Base-by-base conservation (phyloP, 805 yeast genomes). In the Naumovozyma baii region DNA sequence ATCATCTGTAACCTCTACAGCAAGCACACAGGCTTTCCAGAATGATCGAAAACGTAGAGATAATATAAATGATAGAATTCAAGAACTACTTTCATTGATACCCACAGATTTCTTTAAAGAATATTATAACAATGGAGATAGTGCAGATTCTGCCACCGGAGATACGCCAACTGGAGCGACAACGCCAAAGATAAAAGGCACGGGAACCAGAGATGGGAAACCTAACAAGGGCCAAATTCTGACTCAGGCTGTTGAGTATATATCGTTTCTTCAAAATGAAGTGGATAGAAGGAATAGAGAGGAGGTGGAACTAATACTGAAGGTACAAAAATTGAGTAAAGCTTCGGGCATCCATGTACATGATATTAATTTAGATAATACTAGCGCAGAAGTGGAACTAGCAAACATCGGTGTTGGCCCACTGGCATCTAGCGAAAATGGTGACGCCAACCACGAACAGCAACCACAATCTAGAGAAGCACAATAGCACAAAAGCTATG, bases 361-460 rank as follows among this genome's bases (percentile, higher is more conserved):
- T 44, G 67, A 63, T 40, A 47, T 66, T 41, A 63, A 73, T 54
- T 59, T 76, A 49, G 57, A 73, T 53, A 65, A 79, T 48, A 84
- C 95, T 2, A 78, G 86, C 55, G 95, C 94, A 0, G 95, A 84
- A 54, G 61, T 70, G 18, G 85, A 83, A 2, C 63, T 85, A 41
- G 78, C 86, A 0, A 74, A 74, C 49, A 80, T 83, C 36, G 95
- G 95, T 1, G 92, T 83, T 5, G 94, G 94, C 2, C 88, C 90
- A 1, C 59, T 82, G 37, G 78, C 83, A 13, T 29, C 31, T 14
- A 29, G 31, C 14, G 15, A 13, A 8, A 8, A 9, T 29, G 13
- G 13, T n/a, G 31, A 29, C 15, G 28, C n/a, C n/a, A 22, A 22
- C 10, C 26, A 22, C 26, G 26, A 7, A 22, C 9, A 22, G 26